A percentile compares a stretch with the other conserved stretches of the same genome.
phyloP scores from a whole-genome alignment of 805 yeast species.

The Ogataea ganodermae region DNA sequence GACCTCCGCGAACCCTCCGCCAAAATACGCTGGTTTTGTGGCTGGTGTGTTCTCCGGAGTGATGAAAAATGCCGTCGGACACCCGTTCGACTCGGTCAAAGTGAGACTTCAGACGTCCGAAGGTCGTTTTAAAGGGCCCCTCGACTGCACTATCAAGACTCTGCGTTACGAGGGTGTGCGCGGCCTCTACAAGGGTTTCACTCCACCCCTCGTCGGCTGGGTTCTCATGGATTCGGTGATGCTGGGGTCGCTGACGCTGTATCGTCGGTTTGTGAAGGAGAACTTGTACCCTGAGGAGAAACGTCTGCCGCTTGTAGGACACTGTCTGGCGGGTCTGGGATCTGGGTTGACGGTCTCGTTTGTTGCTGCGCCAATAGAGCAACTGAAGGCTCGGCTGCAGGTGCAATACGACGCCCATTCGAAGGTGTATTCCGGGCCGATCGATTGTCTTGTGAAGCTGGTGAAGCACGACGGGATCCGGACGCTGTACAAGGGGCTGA shows the following conservation, averaged over 20 bases:
- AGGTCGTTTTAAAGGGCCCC: constrained; percentile 73
- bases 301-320: constrained; percentile 73
- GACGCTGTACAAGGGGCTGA: constrained; percentile 78
- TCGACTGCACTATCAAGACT: constrained; percentile 78
- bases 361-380: constrained; percentile 95
- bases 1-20: constrained; percentile 37
- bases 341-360: constrained; percentile 91
- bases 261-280: constrained; percentile 66
- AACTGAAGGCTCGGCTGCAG: constrained; percentile 84
- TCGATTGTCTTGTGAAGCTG: constrained; percentile 67
- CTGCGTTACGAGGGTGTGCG: constrained; percentile 69
- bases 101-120: constrained; percentile 81
- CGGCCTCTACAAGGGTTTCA: constrained; percentile 87
- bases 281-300: constrained; percentile 60
- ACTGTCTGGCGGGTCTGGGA: constrained; percentile 73
- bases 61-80: constrained; percentile 87
- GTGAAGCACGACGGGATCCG: constrained; percentile 62
- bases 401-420: constrained; percentile 83
- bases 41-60: constrained; percentile 90
- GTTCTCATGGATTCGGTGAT: constrained; percentile 89
- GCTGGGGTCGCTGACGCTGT: constrained; percentile 83
- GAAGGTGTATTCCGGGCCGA: constrained; percentile 71
- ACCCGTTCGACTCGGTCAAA: constrained; percentile 89
- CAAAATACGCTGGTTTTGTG: constrained; percentile 70
- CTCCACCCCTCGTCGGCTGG: constrained; percentile 95